phyloP scores from a whole-genome alignment of 2,329 filamentous ascomycete genomes.

The Cladobotryum mycophilum region DNA sequence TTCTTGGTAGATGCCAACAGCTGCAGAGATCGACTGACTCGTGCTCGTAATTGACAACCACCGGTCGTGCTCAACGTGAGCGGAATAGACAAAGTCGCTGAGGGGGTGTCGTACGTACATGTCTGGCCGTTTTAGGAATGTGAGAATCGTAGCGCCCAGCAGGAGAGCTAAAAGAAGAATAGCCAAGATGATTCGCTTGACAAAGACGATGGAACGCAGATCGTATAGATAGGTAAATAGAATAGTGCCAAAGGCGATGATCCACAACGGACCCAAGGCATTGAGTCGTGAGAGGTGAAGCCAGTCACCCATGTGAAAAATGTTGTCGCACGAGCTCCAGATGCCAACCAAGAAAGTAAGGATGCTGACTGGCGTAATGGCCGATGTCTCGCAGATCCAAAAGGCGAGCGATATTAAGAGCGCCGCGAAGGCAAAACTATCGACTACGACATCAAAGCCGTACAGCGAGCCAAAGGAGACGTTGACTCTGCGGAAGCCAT shows the following conservation, averaged over 20 bases:
- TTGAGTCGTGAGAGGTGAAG: conserved; percentile 33
- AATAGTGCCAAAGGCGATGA: conserved; percentile 36
- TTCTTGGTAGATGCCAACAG: conserved; percentile 44
- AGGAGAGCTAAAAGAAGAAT: conserved; percentile 33
- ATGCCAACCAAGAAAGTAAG: conserved; percentile 39
- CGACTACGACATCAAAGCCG: conserved; percentile 42
- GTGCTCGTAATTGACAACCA: conserved; percentile 43
- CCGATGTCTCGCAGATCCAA: conserved; percentile 42
- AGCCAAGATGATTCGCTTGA: conserved; percentile 36
- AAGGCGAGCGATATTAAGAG: conserved; percentile 40
- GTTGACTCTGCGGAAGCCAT: conserved; percentile 15
- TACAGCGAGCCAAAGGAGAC: conserved; percentile 39
- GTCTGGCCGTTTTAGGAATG: conserved; percentile 24
- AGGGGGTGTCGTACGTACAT: conserved; percentile 38
- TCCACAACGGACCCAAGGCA: conserved; percentile 33
- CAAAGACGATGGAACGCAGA: conserved; percentile 36
- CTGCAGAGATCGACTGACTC: conserved; percentile 42
- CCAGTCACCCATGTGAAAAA: conserved; percentile 38
- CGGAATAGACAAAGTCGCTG: conserved; percentile 43
- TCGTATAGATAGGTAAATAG: conserved; percentile 39
- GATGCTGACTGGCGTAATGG: conserved; percentile 35
- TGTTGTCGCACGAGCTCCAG: conserved; percentile 29
- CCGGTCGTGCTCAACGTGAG: conserved; percentile 40
- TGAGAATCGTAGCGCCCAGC: conserved; percentile 32
- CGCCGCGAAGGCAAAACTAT: conserved; percentile 39